Base-by-base conservation (phyloP, 2,329 filamentous ascomycete species). In the Colletotrichum sp. region DNA sequence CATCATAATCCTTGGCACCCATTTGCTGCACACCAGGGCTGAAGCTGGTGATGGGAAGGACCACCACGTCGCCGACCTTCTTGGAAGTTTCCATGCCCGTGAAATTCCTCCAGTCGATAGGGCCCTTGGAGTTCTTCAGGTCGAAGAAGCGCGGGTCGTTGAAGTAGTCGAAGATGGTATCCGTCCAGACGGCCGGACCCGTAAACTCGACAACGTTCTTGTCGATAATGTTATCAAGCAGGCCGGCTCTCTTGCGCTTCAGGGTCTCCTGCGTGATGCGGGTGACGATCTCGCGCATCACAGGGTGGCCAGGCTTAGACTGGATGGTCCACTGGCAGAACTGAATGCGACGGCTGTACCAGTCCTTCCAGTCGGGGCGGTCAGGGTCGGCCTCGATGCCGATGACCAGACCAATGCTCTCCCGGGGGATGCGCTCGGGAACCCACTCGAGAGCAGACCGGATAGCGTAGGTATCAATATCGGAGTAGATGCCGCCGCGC, bases 281-380 rank as follows among this genome's bases (percentile, higher is more conserved):
- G 16, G 94, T 90, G 36, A 99, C 95, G 76, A 98, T 92, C 77
- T 98, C 95, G 77, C 96, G 92, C 75, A 99, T 90, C 15, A 98
- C 92, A 0, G 97, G 97, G 83, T 99, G 97, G 13, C 97, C 97
- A 0, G 96, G 94, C 85, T 99, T 99, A 73, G 95, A 89, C 85
- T 99, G 96, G 78, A 99, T 98, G 2, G 97, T 99, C 97, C 97
- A 99, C 85, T 99, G 97, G 86, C 97, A 99, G 86, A 99, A 99
- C 84, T 99, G 97, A 77, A 99, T 96, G 78, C 96, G 92, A 76
- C 97, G 94, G 78, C 95, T 97, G 88, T 99, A 99, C 97, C 96
- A 99, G 2, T 98, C 89, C 44, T 92, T 90, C 97, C 97, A 99
- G 84, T 99, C 97, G 5, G 92, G 91, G 64, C 97, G 92, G 84